Conservation (phyloP, 306 rosid genomes). For the Dryas drummondii region DNA sequence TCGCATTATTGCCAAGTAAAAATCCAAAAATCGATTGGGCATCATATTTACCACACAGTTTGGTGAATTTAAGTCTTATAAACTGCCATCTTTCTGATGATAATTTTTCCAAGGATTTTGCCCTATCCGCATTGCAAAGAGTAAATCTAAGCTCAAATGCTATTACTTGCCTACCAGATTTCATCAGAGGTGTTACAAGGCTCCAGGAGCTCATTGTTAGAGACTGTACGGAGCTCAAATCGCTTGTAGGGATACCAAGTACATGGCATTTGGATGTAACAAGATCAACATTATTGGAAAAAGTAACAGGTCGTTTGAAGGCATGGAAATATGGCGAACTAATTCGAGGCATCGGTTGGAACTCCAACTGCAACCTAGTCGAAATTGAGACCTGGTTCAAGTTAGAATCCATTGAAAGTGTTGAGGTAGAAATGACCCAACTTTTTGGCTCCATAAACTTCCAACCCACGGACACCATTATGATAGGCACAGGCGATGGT, state of each 20-base stretch:
- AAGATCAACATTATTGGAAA: not conserved
- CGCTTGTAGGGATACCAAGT: not conserved
- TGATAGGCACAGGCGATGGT: no score
- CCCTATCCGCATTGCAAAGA: not conserved
- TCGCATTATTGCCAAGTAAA: not conserved
- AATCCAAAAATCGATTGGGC: not conserved
- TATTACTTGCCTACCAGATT: not conserved
- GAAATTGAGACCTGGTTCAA: not conserved
- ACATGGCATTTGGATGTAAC: fast-evolving
- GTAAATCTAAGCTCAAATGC: not conserved
- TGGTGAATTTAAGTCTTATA: not conserved
- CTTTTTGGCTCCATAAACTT: not conserved
- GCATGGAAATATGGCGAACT: fast-evolving
- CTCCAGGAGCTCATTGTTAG: not conserved
- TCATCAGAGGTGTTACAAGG: not conserved
- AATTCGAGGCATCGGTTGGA: fast-evolving
- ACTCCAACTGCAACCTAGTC: not conserved
- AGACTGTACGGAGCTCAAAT: not conserved
- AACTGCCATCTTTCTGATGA: not conserved
- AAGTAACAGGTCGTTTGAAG: not conserved
- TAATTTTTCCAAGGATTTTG: not conserved
- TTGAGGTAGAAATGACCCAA: not conserved
- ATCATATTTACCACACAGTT: not conserved
- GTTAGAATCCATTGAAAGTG: not conserved
- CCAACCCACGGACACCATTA: not conserved